Evolutionary conservation across 495 filamentous ascomycete species (phyloP).

Genomic region (Aspergillus baeticus): DNA sequence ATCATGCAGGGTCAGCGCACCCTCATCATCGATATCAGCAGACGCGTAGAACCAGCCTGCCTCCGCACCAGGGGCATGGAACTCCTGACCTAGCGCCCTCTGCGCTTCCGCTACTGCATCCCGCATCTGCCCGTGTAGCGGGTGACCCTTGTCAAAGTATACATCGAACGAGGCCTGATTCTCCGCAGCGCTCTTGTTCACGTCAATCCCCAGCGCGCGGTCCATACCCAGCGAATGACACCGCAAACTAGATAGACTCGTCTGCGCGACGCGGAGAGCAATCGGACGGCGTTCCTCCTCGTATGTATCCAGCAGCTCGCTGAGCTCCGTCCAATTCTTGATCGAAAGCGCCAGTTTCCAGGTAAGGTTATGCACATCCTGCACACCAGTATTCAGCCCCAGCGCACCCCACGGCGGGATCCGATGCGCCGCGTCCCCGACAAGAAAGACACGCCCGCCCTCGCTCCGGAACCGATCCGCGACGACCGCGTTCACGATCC

Average conservation of each 20-base stretch:
- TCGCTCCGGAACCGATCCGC: background rate
- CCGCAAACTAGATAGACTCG: no score
- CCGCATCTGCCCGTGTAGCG: no score
- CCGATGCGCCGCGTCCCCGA: slow-evolving; percentile 52
- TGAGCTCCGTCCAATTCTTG: slow-evolving; percentile 6
- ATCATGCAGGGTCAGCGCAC: background rate
- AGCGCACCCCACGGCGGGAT: slow-evolving; percentile 48
- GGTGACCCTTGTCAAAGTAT: no score
- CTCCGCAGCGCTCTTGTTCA: background rate
- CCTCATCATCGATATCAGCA: background rate
- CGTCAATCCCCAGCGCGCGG: background rate
- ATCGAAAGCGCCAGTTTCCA: slow-evolving; percentile 44
- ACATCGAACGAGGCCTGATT: no score
- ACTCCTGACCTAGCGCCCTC: no score
- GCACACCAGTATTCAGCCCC: slow-evolving; percentile 51
- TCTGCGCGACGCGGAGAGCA: background rate
- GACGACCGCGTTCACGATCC: background rate
- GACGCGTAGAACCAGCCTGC: no score
- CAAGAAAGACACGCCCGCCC: slow-evolving; percentile 39
- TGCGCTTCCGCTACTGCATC: no score
- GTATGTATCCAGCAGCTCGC: slow-evolving; percentile 18
- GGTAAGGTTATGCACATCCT: slow-evolving; percentile 48
- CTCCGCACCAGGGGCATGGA: no score
- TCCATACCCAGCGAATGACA: no score
- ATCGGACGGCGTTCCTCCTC: slow-evolving; percentile 11